Percentiles rank a stretch among this genome's conserved stretches.
phyloP scores from a whole-genome alignment of 73 alveolate genomes.

The Blepharisma stoltei region DNA sequence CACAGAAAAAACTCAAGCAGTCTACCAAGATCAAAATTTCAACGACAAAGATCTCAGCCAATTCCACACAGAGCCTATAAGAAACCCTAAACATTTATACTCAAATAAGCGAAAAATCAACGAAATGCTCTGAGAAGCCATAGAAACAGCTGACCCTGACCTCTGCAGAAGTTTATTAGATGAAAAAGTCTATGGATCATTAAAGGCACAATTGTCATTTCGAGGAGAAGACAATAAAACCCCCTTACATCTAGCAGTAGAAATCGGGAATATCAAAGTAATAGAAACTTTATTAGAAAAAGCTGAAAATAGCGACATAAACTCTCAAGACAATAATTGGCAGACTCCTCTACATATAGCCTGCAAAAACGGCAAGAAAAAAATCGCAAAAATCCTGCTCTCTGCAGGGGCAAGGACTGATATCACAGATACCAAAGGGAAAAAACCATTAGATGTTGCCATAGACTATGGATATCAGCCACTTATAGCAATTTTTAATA shows the following conservation, averaged over 20 bases:
- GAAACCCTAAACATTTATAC: too few species aligned
- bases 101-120: background rate
- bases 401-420: background rate
- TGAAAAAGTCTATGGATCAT: background rate
- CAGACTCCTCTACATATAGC: conserved; percentile 61
- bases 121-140: background rate
- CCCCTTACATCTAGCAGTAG: background rate
- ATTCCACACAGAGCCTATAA: too few species aligned
- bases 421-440: background rate
- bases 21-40: too few species aligned
- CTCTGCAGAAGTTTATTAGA: background rate
- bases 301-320: background rate
- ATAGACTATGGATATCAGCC: background rate
- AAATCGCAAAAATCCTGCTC: background rate
- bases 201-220: background rate
- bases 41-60: too few species aligned
- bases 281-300: background rate
- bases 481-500: background rate
- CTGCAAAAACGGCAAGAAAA: conserved; percentile 38
- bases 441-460: background rate
- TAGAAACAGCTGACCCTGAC: background rate
- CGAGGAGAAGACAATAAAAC: background rate
- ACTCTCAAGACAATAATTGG: background rate
- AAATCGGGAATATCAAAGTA: background rate
- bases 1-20: too few species aligned